These are phyloP conservation scores for Skeletonema grethae DNA, from an alignment of 108 stramenopile species.

Conservation along the genomic window DNA sequence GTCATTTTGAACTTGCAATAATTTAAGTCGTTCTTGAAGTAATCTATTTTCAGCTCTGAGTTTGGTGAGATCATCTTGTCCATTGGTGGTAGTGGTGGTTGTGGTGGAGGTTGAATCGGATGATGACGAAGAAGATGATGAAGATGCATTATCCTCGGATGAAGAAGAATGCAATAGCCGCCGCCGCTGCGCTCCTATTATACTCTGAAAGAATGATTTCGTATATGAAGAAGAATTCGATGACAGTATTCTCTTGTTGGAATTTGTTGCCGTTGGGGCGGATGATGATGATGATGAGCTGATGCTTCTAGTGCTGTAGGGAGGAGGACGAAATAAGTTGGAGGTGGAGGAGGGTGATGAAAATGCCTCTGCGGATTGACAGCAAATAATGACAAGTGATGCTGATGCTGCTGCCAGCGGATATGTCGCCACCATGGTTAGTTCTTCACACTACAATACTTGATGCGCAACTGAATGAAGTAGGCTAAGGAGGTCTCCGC, in stretches of 20 bases:
- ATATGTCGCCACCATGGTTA: no score
- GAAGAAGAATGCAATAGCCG: background rate
- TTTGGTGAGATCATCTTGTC: conserved; percentile 4
- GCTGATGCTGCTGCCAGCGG: background rate
- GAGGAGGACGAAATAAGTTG: background rate
- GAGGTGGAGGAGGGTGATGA: background rate
- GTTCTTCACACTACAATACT: no score
- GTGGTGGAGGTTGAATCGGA: background rate
- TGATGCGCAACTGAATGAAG: no score
- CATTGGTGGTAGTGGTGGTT: background rate
- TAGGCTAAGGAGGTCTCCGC: no score
- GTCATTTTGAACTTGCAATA: conserved; percentile 33
- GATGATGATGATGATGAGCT: background rate
- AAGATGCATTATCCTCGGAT: background rate
- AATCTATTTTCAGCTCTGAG: conserved; percentile 24
- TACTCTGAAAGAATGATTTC: no score
- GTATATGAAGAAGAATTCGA: no score
- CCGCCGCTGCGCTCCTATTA: background rate
- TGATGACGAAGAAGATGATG: background rate
- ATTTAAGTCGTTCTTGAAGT: conserved; percentile 19
- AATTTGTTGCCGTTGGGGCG: background rate
- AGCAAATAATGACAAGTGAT: background rate
- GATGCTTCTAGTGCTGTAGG: background rate
- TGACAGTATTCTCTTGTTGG: no score
- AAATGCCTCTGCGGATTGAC: background rate